These are phyloP conservation scores for Spiromastix sp. DNA, from an alignment of 2,329 filamentous ascomycete genomes.

Conservation along the genomic window DNA sequence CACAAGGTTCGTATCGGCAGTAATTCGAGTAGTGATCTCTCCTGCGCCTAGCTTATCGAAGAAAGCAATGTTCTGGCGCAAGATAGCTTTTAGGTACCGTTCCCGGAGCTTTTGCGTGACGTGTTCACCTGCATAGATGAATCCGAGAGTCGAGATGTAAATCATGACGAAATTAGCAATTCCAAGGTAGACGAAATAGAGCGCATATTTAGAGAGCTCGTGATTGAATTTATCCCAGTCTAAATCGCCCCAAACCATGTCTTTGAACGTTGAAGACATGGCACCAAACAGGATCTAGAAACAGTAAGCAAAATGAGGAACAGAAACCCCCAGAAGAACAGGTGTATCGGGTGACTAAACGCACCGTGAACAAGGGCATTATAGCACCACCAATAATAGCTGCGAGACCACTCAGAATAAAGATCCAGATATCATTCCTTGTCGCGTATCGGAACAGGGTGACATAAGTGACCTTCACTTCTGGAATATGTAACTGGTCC, in stretches of 20 bases:
- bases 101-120: constrained; percentile 69
- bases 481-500: constrained; percentile 56
- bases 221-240: constrained; percentile 47
- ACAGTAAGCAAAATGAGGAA: constrained; percentile 8
- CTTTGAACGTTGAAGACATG: constrained; percentile 60
- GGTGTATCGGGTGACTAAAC: too few species aligned
- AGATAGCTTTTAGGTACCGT: constrained; percentile 71
- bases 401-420: constrained; percentile 50
- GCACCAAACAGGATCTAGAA: constrained; percentile 58
- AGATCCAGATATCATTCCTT: constrained; percentile 52
- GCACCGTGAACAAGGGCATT: constrained; percentile 66
- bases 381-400: constrained; percentile 65
- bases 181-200: constrained; percentile 80
- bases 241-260: constrained; percentile 45
- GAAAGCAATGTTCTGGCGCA: constrained; percentile 83
- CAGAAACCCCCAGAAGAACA: background rate
- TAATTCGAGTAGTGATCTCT: constrained; percentile 90
- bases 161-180: constrained; percentile 68
- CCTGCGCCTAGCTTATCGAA: constrained; percentile 89
- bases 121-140: constrained; percentile 79
- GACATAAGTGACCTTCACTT: constrained; percentile 53
- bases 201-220: constrained; percentile 52
- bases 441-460: constrained; percentile 63
- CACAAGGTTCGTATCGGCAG: constrained; percentile 83
- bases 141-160: constrained; percentile 75